These are phyloP conservation scores for Candida qinlingensis DNA, from an alignment of 805 yeast genomes.

Conservation along the genomic window DNA sequence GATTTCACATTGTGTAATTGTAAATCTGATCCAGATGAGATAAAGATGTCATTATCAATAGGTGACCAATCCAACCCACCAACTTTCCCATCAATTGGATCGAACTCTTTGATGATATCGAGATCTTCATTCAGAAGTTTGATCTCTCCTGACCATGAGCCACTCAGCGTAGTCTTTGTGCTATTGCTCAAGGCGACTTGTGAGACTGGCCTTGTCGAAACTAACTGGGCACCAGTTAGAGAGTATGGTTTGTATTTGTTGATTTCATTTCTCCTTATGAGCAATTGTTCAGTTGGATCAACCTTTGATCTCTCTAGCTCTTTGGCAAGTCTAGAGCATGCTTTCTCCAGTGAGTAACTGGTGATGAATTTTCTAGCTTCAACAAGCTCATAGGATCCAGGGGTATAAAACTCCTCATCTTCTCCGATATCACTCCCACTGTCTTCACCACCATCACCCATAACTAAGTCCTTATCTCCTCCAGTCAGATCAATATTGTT, in stretches of 20 bases:
- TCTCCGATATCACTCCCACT: conserved; percentile 41
- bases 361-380: conserved; percentile 50
- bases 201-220: conserved; percentile 67
- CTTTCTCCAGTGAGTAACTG: conserved; percentile 40
- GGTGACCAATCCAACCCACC: conserved; percentile 68
- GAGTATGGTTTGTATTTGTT: conserved; percentile 31
- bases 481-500: conserved; percentile 23
- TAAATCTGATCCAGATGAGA: conserved; percentile 46
- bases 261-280: conserved; percentile 40
- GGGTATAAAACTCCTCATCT: conserved; percentile 82
- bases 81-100: conserved; percentile 52
- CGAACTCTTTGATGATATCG: conserved; percentile 19
- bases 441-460: conserved; percentile 14
- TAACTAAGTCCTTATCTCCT: conserved; percentile 17
- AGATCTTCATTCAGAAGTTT: conserved; percentile 43
- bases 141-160: conserved; percentile 81
- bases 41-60: conserved; percentile 24
- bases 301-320: conserved; percentile 29
- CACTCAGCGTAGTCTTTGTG: conserved; percentile 45
- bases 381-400: conserved; percentile 54
- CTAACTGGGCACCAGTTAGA: conserved; percentile 63
- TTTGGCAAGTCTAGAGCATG: conserved; percentile 36
- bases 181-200: conserved; percentile 40
- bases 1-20: conserved; percentile 28
- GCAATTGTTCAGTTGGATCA: conserved; percentile 39